phyloP scores from a whole-genome alignment of 805 yeast genomes.

The Helenozyma baotianmanensis region DNA sequence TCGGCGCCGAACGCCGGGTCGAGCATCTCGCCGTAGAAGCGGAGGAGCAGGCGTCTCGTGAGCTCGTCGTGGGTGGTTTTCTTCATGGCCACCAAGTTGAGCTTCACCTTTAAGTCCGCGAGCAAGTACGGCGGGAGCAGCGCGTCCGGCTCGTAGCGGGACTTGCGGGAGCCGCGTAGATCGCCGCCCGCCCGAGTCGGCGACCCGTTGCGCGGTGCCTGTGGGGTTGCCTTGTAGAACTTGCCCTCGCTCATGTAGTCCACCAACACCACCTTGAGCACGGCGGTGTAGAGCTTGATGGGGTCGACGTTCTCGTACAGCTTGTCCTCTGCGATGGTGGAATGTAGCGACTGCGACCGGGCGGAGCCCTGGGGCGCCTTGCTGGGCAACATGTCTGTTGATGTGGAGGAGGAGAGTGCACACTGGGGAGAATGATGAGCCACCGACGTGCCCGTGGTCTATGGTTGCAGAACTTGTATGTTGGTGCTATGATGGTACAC shows the following conservation, averaged over 20 bases:
- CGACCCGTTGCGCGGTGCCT: constrained; percentile 3
- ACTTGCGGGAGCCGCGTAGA: constrained; percentile 8
- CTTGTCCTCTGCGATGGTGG: constrained; percentile 12
- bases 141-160: constrained; percentile 9
- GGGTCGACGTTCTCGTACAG: constrained; percentile 17
- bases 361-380: too few species aligned
- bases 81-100: constrained; percentile 44
- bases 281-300: constrained; percentile 43
- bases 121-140: constrained; percentile 35
- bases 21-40: constrained; percentile 58
- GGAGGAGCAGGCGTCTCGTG: constrained; percentile 53
- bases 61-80: constrained; percentile 37
- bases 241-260: constrained; percentile 64
- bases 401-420: too few species aligned
- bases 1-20: constrained; percentile 41
- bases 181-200: constrained; percentile 1
- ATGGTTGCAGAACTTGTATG: too few species aligned
- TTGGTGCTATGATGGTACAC: too few species aligned
- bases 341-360: constrained; percentile 12
- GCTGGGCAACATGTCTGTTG: too few species aligned
- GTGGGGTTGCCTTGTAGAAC: constrained; percentile 34
- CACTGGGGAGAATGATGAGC: too few species aligned
- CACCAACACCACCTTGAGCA: constrained; percentile 51
- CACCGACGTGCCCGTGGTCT: too few species aligned
- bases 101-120: constrained; percentile 33